phyloP scores from a whole-genome alignment of 257 asterid genomes.

The Knoxia roxburghii region DNA sequence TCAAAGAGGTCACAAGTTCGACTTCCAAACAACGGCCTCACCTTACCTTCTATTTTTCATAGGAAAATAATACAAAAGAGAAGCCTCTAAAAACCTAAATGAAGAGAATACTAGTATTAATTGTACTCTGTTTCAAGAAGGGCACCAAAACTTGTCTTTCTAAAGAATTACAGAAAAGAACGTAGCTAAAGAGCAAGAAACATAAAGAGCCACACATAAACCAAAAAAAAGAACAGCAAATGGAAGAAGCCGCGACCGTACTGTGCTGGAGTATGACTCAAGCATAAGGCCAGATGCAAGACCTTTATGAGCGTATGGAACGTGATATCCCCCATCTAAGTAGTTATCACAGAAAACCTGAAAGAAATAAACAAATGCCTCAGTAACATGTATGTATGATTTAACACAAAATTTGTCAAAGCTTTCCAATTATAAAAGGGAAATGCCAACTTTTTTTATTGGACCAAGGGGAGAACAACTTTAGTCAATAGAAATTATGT shows the following conservation, averaged over 20 bases:
- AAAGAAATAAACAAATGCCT: constrained; percentile 12
- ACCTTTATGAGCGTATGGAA: constrained; percentile 77
- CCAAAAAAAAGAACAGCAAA: background rate
- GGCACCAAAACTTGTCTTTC: background rate
- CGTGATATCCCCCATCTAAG: constrained; percentile 93
- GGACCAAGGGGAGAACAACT: background rate
- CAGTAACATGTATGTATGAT: background rate
- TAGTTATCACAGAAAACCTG: constrained; percentile 96
- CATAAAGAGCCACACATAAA: background rate
- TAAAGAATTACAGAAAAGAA: background rate
- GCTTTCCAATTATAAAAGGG: background rate
- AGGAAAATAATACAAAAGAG: background rate
- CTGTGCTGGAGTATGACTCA: constrained; percentile 67
- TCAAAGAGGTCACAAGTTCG: background rate
- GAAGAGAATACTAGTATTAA: background rate
- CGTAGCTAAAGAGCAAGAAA: background rate
- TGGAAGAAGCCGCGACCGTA: constrained; percentile 20
- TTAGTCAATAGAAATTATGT: background rate
- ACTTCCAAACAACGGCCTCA: background rate
- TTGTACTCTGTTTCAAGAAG: background rate
- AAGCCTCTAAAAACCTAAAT: background rate
- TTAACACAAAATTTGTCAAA: background rate
- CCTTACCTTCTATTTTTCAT: background rate
- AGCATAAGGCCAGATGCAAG: constrained; percentile 78
- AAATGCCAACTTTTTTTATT: background rate